These are phyloP conservation scores for Glutinoglossum americanum DNA, from an alignment of 495 filamentous ascomycete species.

Conservation along the genomic window DNA sequence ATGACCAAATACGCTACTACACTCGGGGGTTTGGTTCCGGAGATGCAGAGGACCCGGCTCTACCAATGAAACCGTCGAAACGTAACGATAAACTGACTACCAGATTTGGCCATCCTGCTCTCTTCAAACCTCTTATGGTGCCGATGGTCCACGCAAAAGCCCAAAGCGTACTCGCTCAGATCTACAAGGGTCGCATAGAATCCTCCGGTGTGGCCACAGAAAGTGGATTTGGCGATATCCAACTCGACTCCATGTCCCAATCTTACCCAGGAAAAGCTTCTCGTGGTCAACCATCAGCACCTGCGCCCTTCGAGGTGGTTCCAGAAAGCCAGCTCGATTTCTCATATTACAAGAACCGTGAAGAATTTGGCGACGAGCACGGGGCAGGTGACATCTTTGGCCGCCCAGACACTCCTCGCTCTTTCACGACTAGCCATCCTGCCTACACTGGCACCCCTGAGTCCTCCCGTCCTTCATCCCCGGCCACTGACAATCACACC, in stretches of 20 bases:
- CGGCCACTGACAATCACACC: neutral
- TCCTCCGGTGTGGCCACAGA: slow-evolving; percentile 20
- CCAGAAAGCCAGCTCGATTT: slow-evolving; percentile 83
- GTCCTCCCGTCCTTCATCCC: slow-evolving; percentile 7
- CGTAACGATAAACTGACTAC: slow-evolving; percentile 49
- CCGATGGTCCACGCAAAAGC: slow-evolving; percentile 93
- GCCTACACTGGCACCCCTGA: neutral
- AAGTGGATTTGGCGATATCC: slow-evolving; percentile 36
- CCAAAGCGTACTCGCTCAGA: slow-evolving; percentile 52
- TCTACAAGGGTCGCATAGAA: slow-evolving; percentile 64
- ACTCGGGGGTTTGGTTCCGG: slow-evolving; percentile 30
- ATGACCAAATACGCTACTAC: slow-evolving; percentile 56
- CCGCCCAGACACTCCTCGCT: slow-evolving; percentile 42
- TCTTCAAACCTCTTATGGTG: slow-evolving; percentile 72
- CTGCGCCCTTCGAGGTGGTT: slow-evolving; percentile 64
- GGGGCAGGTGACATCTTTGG: slow-evolving; percentile 59
- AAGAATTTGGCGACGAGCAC: slow-evolving; percentile 73
- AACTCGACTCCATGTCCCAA: slow-evolving; percentile 61
- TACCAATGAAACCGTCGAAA: slow-evolving; percentile 12
- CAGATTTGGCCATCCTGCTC: slow-evolving; percentile 76
- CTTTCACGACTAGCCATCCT: slow-evolving; percentile 15
- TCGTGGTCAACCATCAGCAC: slow-evolving; percentile 6
- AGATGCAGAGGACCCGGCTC: slow-evolving; percentile 33
- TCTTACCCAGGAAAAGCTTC: slow-evolving; percentile 48
- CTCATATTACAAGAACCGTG: slow-evolving; percentile 68